Evolutionary conservation across 2,329 filamentous ascomycete species (phyloP), one percentile per base, ranked within the genome.

Genomic region (Ambrosiella cleistominuta): DNA sequence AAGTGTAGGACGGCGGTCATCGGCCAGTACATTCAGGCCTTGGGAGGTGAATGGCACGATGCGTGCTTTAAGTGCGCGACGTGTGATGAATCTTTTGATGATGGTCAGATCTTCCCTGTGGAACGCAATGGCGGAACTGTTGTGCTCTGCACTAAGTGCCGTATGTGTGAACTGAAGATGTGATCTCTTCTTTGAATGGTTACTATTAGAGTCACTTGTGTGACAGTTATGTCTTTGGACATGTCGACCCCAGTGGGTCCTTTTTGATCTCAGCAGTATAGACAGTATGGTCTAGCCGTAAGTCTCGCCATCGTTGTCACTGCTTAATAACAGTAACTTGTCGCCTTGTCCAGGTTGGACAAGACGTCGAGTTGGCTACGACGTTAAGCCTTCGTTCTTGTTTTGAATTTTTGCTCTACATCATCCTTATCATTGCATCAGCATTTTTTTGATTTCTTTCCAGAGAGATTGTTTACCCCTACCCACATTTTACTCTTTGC

Each of bases 21-120:
- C 56, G 91, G 95, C 54, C 81, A 91, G 66, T 94, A 96, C 60
- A 82, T 98, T 17, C 84, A 85, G 67, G 93, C 93, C 0, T 74
- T 98, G 49, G 91, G 88, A 4, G 82, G 81, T 11, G 91, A 97
- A 72, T 98, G 93, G 90, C 93, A 98, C 70, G 83, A 88, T 58
- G 76, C 82, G 61, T 98, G 93, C 70, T 98, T 98, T 72, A 82
- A 83, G 58, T 98, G 93, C 68, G 77, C 75, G 13, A 72, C 73
- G 13, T 85, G 81, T 64, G 69, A 73, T 9, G 77, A 76, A 40
- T 75, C 77, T 0, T 84, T 85, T 63, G 75, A 79, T 40, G 81
- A 84, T 63, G 80, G 81, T 0, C 79, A 82, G 66, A 78, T 84
- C 63, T 84, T 83, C 66, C 79, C 80, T 45, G 76, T 77, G 61